Evolutionary conservation across 1,284 basidiomycete species (phyloP).

Genomic region (Boletus smithii): DNA sequence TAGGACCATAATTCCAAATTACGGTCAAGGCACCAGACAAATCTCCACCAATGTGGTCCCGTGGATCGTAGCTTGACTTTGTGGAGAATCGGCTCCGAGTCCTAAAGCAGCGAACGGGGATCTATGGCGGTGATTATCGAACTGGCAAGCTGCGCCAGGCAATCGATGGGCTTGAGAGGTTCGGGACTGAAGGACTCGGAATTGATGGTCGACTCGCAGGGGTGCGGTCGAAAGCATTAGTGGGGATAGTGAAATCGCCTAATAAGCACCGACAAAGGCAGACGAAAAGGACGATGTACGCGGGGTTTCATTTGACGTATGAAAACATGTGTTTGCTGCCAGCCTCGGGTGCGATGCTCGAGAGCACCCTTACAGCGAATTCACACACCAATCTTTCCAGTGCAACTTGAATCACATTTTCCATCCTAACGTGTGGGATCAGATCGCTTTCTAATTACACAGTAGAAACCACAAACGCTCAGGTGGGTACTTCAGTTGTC

Average conservation of each 20-base stretch:
- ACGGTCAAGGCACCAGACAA: background rate
- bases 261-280: constrained; percentile 8
- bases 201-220: background rate
- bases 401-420: background rate
- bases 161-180: background rate
- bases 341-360: background rate
- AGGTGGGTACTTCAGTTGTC: background rate
- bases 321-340: constrained; percentile 15
- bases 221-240: constrained; percentile 4
- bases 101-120: background rate
- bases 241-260: background rate
- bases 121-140: background rate
- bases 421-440: constrained; percentile 6
- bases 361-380: background rate
- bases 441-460: constrained; percentile 1
- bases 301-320: constrained; percentile 1
- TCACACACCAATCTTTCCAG: background rate
- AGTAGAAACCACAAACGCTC: constrained; percentile 2
- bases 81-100: background rate
- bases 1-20: background rate
- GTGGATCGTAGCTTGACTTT: background rate
- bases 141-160: background rate
- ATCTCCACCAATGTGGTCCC: background rate
- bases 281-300: background rate
- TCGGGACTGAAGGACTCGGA: background rate